Evolutionary conservation across 768 basidiomycete genomes (phyloP), one percentile per base, ranked within the genome.

Genomic region (Phylloporus arenicola): DNA sequence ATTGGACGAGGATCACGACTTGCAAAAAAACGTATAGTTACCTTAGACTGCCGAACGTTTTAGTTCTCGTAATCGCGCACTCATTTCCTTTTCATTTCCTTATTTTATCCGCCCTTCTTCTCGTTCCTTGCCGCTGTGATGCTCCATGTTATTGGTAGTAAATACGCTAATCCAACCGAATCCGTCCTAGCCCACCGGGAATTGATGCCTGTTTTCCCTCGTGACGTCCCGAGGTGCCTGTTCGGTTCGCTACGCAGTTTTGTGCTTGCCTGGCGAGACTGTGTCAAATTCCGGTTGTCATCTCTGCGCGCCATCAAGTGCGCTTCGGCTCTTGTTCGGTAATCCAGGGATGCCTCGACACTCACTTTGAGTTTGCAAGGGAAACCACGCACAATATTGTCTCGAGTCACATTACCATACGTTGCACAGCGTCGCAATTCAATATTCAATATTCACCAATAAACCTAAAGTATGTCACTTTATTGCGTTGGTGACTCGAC

Each of bases 1-100:
- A 43, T 55, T 35, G 22, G 50, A 66, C 56, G 66, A 66, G 62
- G 56, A 67, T 68, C 56, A 67, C 48, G 67, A 69, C 44, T 52
- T 44, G 38, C 20, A 35, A 40, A 43, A 49, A 41, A 42, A 27
- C 45, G 50, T 54, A 57, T 43, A 39, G 24, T 17, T 16, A 14
- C 53, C 51, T 25, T 14, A 20, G 55, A 57, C 19, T 34, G 51
- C 55, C 50, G 51, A 56, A 57, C 51, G 20, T 20, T 45, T 22
- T 16, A 42, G 51, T 57, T 53, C 53, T 43, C 40, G 31, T 68
- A 68, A 68, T 65, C 48, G 12, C 29, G 33, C 52, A 19, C 52
- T 20, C 51, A 14, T n/a, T 35, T 35, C 51, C 51, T 16, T 43
- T 47, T 40, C 44, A 29, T 19, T 24, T 47, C n/a, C 30, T 17